A percentile compares a stretch with the other conserved stretches of the same genome.
These are phyloP conservation scores for Colletotrichum tofieldiae DNA, from an alignment of 2,329 filamentous ascomycete genomes.

Conservation along the genomic window DNA sequence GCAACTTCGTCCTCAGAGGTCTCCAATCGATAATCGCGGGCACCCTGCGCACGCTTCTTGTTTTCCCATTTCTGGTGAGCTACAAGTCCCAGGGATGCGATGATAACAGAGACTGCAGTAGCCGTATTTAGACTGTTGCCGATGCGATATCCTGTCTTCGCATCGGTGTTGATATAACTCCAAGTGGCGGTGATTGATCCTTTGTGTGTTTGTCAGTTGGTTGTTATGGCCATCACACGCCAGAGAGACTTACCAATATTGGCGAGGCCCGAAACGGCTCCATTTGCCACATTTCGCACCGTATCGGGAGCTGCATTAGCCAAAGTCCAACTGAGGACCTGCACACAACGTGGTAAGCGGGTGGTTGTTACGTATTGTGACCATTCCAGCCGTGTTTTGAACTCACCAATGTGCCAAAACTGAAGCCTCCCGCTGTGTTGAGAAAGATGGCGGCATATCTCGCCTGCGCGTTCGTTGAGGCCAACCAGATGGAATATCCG, in stretches of 20 bases:
- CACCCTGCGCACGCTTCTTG: constrained; percentile 47
- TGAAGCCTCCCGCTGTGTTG: constrained; percentile 48
- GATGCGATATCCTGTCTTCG: constrained; percentile 47
- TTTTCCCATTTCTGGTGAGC: constrained; percentile 48
- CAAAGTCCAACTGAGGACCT: constrained; percentile 48
- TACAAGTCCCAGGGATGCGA: constrained; percentile 45
- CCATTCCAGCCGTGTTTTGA: background rate
- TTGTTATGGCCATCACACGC: background rate
- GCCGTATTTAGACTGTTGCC: constrained; percentile 48
- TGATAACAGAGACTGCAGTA: constrained; percentile 46
- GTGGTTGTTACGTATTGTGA: background rate
- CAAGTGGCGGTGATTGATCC: constrained; percentile 50
- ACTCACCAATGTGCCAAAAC: constrained; percentile 45
- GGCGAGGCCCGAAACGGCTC: constrained; percentile 47
- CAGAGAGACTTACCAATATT: constrained; percentile 46
- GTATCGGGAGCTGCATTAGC: constrained; percentile 50
- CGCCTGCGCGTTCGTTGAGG: constrained; percentile 46
- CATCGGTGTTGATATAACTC: constrained; percentile 50
- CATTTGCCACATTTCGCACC: constrained; percentile 48
- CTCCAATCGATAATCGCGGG: constrained; percentile 46
- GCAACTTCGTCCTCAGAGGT: constrained; percentile 43
- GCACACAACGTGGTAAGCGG: background rate
- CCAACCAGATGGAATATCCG: constrained; percentile 49
- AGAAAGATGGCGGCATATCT: constrained; percentile 50
- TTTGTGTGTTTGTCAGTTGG: constrained; percentile 25